These are phyloP conservation scores for Metschnikowia orientalis DNA, from an alignment of 805 yeast genomes.

Conservation along the genomic window DNA sequence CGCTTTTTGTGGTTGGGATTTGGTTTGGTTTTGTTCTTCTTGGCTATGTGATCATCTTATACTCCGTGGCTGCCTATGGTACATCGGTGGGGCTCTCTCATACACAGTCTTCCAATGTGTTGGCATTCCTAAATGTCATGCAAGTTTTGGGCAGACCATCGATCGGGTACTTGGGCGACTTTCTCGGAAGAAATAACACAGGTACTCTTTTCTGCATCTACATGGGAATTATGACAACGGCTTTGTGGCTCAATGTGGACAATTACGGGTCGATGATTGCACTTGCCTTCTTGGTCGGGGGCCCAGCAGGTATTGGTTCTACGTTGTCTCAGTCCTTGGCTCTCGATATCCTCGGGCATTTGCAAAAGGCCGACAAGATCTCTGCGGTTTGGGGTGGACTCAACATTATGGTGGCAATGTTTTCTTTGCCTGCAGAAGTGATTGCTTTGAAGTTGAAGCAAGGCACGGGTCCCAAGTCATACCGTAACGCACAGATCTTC, in stretches of 20 bases:
- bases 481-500: slow-evolving; percentile 55
- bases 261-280: slow-evolving; percentile 29
- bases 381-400: slow-evolving; percentile 40
- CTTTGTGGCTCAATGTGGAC: slow-evolving; percentile 37
- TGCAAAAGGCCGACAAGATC: slow-evolving; percentile 18
- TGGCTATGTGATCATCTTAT: slow-evolving; percentile 34
- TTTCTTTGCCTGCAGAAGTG: slow-evolving; percentile 47
- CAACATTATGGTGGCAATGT: slow-evolving; percentile 29
- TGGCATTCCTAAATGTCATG: slow-evolving; percentile 37
- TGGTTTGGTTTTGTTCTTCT: slow-evolving; percentile 38
- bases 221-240: slow-evolving; percentile 26
- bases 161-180: slow-evolving; percentile 46
- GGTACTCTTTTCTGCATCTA: slow-evolving; percentile 20
- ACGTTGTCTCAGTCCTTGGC: slow-evolving; percentile 19
- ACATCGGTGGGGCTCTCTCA: slow-evolving; percentile 41
- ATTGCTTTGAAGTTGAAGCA: slow-evolving; percentile 40
- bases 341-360: slow-evolving; percentile 15
- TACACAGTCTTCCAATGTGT: slow-evolving; percentile 28
- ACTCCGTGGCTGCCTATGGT: slow-evolving; percentile 38
- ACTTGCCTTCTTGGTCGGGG: slow-evolving; percentile 28
- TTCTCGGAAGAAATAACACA: slow-evolving; percentile 43
- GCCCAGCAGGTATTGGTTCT: slow-evolving; percentile 28
- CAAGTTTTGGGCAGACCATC: slow-evolving; percentile 49
- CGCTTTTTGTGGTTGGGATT: slow-evolving; percentile 21
- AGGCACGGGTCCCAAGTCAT: slow-evolving; percentile 27